These are phyloP conservation scores for Lumnitzera racemosa DNA, from an alignment of 345 rosid species.

Conservation along the genomic window DNA sequence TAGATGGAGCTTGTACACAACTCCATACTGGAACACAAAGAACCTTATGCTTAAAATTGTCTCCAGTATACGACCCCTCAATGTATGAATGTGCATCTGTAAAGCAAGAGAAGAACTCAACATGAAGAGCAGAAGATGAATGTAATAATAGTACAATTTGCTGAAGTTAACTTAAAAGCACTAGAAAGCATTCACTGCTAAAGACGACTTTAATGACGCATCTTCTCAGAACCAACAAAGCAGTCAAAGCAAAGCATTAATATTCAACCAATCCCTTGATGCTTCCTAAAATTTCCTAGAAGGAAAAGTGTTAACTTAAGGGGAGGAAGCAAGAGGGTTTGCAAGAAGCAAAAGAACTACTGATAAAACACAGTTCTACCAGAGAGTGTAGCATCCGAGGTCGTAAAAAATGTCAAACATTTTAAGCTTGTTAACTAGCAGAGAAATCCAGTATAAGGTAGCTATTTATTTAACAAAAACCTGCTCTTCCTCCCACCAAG, in stretches of 20 bases:
- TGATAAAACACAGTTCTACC: too few species aligned
- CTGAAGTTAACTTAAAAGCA: neutral
- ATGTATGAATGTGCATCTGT: slow-evolving; percentile 86
- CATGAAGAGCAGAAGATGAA: slow-evolving; percentile 3
- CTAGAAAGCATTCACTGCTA: too few species aligned
- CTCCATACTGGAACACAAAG: slow-evolving; percentile 86
- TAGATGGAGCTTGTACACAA: slow-evolving; percentile 85
- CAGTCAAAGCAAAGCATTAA: neutral
- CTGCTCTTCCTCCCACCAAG: slow-evolving; percentile 99
- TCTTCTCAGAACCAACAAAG: too few species aligned
- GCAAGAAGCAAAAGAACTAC: too few species aligned
- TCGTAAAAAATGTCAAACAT: too few species aligned
- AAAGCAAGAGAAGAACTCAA: slow-evolving; percentile 11
- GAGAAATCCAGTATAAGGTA: neutral
- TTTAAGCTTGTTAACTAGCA: too few species aligned
- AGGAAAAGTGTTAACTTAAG: neutral
- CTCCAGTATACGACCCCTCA: slow-evolving; percentile 89
- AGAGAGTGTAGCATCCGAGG: too few species aligned
- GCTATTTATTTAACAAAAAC: slow-evolving; percentile 18
- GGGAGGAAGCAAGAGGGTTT: neutral
- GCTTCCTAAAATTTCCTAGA: neutral
- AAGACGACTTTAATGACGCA: too few species aligned
- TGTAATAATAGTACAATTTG: neutral
- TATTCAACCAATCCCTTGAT: neutral
- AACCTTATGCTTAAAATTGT: slow-evolving; percentile 84